Conservation (phyloP, 177 flowering plant genomes). For the Telopea speciosissima region DNA sequence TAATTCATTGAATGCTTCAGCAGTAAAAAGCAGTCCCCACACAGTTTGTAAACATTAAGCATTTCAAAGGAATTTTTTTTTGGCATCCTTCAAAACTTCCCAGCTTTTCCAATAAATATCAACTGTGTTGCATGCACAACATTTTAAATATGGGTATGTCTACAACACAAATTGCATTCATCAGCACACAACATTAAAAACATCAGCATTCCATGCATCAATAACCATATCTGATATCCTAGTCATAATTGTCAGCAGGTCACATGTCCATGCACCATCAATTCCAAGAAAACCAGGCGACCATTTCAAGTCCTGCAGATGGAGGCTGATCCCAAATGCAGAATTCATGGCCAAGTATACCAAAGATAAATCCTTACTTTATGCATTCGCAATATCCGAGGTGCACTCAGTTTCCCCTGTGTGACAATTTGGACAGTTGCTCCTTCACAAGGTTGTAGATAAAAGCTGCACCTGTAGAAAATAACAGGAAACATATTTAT, state of each 20-base stretch:
- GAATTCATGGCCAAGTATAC: background rate
- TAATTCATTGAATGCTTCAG: too few relatives aligned
- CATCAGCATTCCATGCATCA: background rate
- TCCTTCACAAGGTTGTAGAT: constrained; percentile 91
- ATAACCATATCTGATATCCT: background rate
- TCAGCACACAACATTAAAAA: background rate
- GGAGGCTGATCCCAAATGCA: background rate
- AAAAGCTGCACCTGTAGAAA: constrained; percentile 84
- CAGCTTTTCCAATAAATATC: too few relatives aligned
- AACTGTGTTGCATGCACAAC: background rate
- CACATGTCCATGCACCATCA: background rate
- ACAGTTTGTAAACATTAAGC: too few relatives aligned
- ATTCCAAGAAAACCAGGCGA: background rate
- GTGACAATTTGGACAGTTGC: constrained; percentile 78
- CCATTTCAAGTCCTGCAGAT: background rate
- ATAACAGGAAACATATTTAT: background rate
- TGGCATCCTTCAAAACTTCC: background rate
- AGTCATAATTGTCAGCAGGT: background rate
- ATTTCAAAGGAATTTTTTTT: too few relatives aligned
- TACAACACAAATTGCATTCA: background rate
- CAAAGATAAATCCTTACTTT: constrained; percentile 43
- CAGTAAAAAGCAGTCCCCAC: too few relatives aligned
- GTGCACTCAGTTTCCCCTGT: constrained; percentile 96
- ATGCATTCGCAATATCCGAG: constrained; percentile 89
- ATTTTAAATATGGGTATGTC: background rate